Evolutionary conservation across 768 basidiomycete species (phyloP).

Genomic region (Lentinula raphanica): DNA sequence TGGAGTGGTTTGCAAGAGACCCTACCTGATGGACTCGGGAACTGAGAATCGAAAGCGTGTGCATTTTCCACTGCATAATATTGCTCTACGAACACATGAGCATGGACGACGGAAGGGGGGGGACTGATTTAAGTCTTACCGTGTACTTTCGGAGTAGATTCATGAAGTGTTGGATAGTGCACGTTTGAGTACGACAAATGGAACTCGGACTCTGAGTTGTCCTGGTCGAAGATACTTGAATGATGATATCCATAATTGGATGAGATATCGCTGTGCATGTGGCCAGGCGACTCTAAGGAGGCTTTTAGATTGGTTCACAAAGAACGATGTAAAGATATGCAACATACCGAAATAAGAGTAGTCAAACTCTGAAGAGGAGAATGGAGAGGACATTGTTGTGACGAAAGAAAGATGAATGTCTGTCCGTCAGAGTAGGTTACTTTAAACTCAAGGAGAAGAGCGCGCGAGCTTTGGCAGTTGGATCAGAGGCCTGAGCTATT

Average conservation of each 20-base stretch:
- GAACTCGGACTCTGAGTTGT: neutral
- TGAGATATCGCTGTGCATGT: neutral
- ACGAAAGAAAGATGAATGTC: neutral
- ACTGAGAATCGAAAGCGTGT: neutral
- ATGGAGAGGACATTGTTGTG: neutral
- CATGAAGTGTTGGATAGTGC: neutral
- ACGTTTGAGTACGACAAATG: neutral
- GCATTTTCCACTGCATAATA: neutral
- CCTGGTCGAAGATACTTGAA: neutral
- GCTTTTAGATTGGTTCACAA: neutral
- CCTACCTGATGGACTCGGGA: neutral
- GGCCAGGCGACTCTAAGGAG: neutral
- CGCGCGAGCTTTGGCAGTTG: neutral
- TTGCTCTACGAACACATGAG: neutral
- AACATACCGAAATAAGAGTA: neutral
- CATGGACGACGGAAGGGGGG: neutral
- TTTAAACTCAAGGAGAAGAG: neutral
- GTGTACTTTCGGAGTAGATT: neutral
- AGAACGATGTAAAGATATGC: neutral
- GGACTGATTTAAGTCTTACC: neutral
- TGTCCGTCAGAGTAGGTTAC: neutral
- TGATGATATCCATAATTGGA: neutral
- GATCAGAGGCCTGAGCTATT: neutral
- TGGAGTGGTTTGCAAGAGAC: neutral
- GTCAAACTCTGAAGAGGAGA: neutral